phyloP scores from a whole-genome alignment of 345 rosid species.

The Gossypium longicalyx region DNA sequence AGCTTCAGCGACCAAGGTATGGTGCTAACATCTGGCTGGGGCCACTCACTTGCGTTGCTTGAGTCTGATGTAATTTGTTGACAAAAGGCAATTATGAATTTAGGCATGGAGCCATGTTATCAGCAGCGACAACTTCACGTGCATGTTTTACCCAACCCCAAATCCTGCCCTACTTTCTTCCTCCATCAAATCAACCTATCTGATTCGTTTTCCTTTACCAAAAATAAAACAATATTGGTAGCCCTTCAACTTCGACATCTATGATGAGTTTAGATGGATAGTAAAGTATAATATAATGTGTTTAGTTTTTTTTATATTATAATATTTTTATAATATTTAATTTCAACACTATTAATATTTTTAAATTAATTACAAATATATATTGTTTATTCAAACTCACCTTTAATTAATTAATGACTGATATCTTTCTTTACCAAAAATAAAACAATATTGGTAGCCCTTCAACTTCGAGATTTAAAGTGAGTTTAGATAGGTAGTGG shows the following conservation, averaged over 20 bases:
- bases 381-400: accelerated
- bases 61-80: neutral
- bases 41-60: neutral
- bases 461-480: accelerated
- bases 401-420: too few relatives aligned
- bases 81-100: neutral
- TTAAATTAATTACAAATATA: too few relatives aligned
- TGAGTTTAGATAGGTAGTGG: accelerated
- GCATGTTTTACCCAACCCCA: neutral
- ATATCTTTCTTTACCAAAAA: too few relatives aligned
- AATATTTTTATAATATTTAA: too few relatives aligned
- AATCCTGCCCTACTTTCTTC: neutral
- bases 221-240: too few relatives aligned
- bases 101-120: constrained; percentile 14
- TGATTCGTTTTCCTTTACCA: too few relatives aligned
- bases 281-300: accelerated
- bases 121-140: constrained; percentile 30
- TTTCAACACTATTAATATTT: too few relatives aligned
- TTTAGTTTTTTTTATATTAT: accelerated
- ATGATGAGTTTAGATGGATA: accelerated
- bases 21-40: constrained; percentile 8
- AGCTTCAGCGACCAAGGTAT: neutral
- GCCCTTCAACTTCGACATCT: accelerated
- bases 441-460: too few relatives aligned
- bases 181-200: too few relatives aligned